phyloP scores from a whole-genome alignment of 1,284 basidiomycete genomes.

The Ustilago sp. region DNA sequence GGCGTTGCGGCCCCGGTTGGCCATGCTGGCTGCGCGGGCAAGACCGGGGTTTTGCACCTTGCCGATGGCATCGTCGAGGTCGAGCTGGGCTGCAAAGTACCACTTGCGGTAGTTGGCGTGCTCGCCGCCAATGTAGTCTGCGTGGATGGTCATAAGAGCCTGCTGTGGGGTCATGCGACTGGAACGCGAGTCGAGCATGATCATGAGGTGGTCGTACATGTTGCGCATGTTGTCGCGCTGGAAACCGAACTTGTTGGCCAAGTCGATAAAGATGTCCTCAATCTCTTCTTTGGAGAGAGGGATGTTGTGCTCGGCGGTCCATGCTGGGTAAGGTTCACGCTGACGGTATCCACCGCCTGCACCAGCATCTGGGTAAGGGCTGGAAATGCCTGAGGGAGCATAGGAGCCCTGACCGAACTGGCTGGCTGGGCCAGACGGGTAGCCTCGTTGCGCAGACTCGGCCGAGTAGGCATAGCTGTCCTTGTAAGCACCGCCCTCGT shows the following conservation, averaged over 20 bases:
- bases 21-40: constrained; percentile 83
- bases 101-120: constrained; percentile 74
- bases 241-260: constrained; percentile 99
- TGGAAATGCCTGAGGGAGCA: constrained; percentile 62
- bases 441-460: constrained; percentile 56
- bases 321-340: constrained; percentile 87
- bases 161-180: constrained; percentile 93
- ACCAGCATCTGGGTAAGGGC: constrained; percentile 52
- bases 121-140: constrained; percentile 96
- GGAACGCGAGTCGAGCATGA: constrained; percentile 80
- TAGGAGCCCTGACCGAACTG: constrained; percentile 52
- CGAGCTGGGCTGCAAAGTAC: constrained; percentile 99
- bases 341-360: constrained; percentile 62
- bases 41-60: constrained; percentile 91
- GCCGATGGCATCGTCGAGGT: constrained; percentile 97
- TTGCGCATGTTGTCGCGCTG: constrained; percentile 80
- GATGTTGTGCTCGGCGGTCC: constrained; percentile 90
- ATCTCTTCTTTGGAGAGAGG: constrained; percentile 98
- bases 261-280: constrained; percentile 96
- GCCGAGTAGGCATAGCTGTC: constrained; percentile 54
- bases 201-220: constrained; percentile 97
- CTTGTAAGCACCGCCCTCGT: constrained; percentile 60
- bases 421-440: constrained; percentile 53
- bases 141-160: constrained; percentile 89
- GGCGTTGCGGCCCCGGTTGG: constrained; percentile 69